Base-by-base conservation (phyloP, 2,329 filamentous ascomycete genomes). In the Trichoderma harzianum region DNA sequence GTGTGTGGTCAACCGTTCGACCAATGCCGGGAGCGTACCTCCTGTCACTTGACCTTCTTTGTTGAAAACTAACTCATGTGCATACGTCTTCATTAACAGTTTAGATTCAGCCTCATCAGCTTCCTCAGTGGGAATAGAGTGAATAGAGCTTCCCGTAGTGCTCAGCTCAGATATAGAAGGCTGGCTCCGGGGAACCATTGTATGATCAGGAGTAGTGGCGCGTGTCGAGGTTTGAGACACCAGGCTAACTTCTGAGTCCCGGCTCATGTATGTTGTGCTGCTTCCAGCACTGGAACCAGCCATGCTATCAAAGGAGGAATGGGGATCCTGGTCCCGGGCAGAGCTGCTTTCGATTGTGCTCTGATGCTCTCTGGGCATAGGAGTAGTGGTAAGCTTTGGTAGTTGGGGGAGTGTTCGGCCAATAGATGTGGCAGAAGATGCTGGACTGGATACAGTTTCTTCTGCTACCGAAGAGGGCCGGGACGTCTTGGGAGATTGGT, bases 1-100 rank as follows among this genome's bases (percentile, higher is more conserved):
- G 79, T 97, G 94, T 0, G 93, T 94, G 0, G 96, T 98, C 55
- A 99, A 88, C 74, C 94, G 91, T 84, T 99, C 96, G n/a, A 99
- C 92, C 32, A 99, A 85, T 2, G 96, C 96, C 6, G 93, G 90
- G 14, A 99, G 87, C 3, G 94, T 97, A 16, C 96, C 96, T 61
- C 96, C 96, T 55, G 93, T 93, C n/a, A 99, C 91, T 74, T 97
- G 93, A 1, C 95, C 95, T 76, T 98, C 95, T 80, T 97, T 97
- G 83, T 97, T 98, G 80, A 93, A 92, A 78, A 97, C 90, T 62
- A 99, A 86, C 79, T 99, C 95, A 78, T 98, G 93, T 0, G 94
- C 93, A 78, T 89, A 98, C 0, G 95, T 97, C 82, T 92, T 97
- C 79, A 95, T 93, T n/a, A 97, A 84, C n/a, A 98, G 84, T 77